These are phyloP conservation scores for Tephrocybe sp. DNA, from an alignment of 768 basidiomycete genomes.

Conservation along the genomic window DNA sequence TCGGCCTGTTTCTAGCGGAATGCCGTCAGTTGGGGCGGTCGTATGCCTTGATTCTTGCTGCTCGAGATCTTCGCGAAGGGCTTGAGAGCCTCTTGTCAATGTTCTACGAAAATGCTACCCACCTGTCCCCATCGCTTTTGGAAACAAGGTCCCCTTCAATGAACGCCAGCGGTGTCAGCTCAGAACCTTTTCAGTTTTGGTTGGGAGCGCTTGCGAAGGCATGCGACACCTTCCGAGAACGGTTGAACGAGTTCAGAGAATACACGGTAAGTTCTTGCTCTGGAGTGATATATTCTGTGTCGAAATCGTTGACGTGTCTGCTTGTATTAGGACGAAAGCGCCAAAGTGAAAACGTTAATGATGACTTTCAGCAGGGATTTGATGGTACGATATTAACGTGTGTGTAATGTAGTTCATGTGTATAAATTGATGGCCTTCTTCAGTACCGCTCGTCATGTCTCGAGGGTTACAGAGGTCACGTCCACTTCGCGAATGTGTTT, in stretches of 20 bases:
- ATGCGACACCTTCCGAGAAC: conserved; percentile 13
- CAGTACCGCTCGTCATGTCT: conserved; percentile 18
- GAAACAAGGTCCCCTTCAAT: neutral
- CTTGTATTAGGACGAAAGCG: conserved; percentile 15
- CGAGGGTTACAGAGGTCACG: conserved; percentile 8
- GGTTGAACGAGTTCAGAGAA: conserved; percentile 19
- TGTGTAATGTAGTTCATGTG: neutral
- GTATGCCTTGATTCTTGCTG: conserved; percentile 19
- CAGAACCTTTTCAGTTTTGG: conserved; percentile 9
- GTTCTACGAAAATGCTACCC: conserved; percentile 14
- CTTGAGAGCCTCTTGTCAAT: conserved; percentile 10
- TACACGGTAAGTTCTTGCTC: conserved; percentile 15
- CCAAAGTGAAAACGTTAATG: conserved; percentile 15
- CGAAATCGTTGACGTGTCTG: neutral
- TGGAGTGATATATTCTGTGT: neutral
- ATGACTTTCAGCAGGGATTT: conserved; percentile 10
- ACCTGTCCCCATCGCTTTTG: neutral
- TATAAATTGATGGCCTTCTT: neutral
- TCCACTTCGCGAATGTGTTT: no score
- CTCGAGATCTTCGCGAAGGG: conserved; percentile 13
- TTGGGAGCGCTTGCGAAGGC: conserved; percentile 9
- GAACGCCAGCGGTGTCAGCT: neutral
- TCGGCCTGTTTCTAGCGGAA: conserved; percentile 11
- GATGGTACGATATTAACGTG: conserved; percentile 3
- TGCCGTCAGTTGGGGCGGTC: conserved; percentile 18